Conservation (phyloP, 305 asterid species). For the Fraxinus platypoda region DNA sequence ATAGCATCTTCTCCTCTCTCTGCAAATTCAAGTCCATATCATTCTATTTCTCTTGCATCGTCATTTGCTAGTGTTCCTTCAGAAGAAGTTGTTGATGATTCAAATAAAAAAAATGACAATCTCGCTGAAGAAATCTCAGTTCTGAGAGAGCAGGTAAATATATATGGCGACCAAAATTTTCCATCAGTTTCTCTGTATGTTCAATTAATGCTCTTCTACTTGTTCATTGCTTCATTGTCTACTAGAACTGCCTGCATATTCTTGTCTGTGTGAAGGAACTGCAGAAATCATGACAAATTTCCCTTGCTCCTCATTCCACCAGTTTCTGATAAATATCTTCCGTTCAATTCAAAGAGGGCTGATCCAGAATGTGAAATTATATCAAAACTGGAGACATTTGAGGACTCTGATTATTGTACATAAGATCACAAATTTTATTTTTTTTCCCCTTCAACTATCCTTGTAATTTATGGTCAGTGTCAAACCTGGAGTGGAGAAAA, state of each 20-base stretch:
- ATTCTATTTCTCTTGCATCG: constrained; percentile 29
- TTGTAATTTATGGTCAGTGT: constrained; percentile 6
- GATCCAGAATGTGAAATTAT: neutral
- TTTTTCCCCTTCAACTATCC: constrained; percentile 4
- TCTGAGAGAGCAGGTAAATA: constrained; percentile 57
- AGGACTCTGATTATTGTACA: neutral
- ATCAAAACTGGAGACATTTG: neutral
- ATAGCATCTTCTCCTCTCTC: constrained; percentile 45
- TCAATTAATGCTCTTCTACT: neutral
- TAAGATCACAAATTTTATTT: neutral
- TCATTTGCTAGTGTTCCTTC: constrained; percentile 30
- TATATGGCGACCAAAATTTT: neutral
- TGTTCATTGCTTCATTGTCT: constrained; percentile 1
- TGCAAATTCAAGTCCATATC: constrained; percentile 33
- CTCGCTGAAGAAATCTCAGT: constrained; percentile 47
- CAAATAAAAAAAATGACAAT: constrained; percentile 38
- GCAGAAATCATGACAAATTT: neutral
- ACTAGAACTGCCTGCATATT: neutral
- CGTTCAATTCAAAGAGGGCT: neutral
- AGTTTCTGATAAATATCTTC: neutral
- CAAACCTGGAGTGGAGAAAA: neutral
- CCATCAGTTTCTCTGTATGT: constrained; percentile 11
- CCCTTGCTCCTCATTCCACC: neutral
- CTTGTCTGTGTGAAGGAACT: neutral
- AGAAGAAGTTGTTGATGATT: constrained; percentile 39